Conservation (phyloP, 805 yeast genomes). For the Lipomyces mesembrius region DNA sequence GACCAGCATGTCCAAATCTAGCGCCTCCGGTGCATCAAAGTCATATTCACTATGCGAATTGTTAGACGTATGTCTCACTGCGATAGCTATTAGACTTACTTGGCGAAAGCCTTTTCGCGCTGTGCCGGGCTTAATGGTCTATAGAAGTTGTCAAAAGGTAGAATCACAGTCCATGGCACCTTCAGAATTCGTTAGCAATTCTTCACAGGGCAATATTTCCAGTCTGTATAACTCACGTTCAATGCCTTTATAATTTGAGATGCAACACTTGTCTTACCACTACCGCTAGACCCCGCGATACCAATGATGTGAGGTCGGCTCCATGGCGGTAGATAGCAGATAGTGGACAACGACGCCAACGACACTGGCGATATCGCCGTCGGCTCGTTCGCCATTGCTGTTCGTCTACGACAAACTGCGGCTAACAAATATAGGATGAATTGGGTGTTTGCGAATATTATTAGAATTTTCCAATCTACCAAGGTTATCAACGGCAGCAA, state of each 20-base stretch:
- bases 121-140: slow-evolving; percentile 69
- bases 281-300: slow-evolving; percentile 84
- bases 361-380: slow-evolving; percentile 3
- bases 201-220: neutral
- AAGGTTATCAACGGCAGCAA: no score
- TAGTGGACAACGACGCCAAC: slow-evolving; percentile 20
- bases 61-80: neutral
- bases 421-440: neutral
- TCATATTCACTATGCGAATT: slow-evolving; percentile 63
- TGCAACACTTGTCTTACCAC: slow-evolving; percentile 94
- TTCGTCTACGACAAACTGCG: neutral
- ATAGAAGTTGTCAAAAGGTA: slow-evolving; percentile 91
- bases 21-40: slow-evolving; percentile 83
- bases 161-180: slow-evolving; percentile 92
- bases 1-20: slow-evolving; percentile 75
- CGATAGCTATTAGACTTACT: slow-evolving; percentile 30
- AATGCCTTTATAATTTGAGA: slow-evolving; percentile 74
- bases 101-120: slow-evolving; percentile 62
- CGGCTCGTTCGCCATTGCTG: neutral
- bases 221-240: slow-evolving; percentile 41
- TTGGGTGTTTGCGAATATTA: neutral
- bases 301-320: slow-evolving; percentile 83
- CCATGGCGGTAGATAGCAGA: slow-evolving; percentile 79
- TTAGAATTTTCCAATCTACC: no score
- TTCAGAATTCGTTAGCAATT: slow-evolving; percentile 40